Evolutionary conservation across 23 red algal genomes (phyloP), one percentile per base, ranked within the genome.

Genomic region (Chondrus crispus): DNA sequence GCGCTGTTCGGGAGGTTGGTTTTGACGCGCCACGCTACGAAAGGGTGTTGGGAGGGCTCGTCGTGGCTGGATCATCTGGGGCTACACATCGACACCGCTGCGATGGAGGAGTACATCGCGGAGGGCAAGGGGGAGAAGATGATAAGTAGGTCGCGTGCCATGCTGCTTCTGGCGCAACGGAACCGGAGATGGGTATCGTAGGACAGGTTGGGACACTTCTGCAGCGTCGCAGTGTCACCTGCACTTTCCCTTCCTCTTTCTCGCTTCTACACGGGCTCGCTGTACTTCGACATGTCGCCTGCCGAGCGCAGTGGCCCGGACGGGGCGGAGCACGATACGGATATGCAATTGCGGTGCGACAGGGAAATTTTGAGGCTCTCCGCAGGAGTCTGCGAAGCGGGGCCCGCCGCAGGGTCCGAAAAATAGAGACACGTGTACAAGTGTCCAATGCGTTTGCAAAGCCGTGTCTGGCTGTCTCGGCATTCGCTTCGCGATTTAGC

Each of bases 261-360:
- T 48, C 71, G 44, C 7, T 76, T 76, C 71, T 76, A 76, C 19
- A 12, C 71, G 71, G 5, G 71, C 39, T 76, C 71, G 71, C 28
- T 76, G 24, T 76, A 76, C 46, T 76, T 76, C 44, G 71, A 76
- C 43, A 76, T 76, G 71, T 43, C 71, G n/a, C n/a, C n/a, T n/a
- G n/a, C n/a, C n/a, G n/a, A n/a, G n/a, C n/a, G n/a, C n/a, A n/a
- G n/a, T n/a, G n/a, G n/a, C n/a, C n/a, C n/a, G n/a, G n/a, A n/a
- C n/a, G n/a, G n/a, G n/a, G n/a, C n/a, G n/a, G n/a, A n/a, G n/a
- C n/a, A n/a, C n/a, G n/a, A n/a, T n/a, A n/a, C n/a, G n/a, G n/a
- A n/a, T n/a, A n/a, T n/a, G n/a, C n/a, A n/a, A n/a, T n/a, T n/a
- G n/a, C n/a, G n/a, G n/a, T n/a, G n/a, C n/a, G n/a, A n/a, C n/a